Evolutionary conservation across 805 yeast species (phyloP).

Genomic region (Suhomyces kilbournensis): DNA sequence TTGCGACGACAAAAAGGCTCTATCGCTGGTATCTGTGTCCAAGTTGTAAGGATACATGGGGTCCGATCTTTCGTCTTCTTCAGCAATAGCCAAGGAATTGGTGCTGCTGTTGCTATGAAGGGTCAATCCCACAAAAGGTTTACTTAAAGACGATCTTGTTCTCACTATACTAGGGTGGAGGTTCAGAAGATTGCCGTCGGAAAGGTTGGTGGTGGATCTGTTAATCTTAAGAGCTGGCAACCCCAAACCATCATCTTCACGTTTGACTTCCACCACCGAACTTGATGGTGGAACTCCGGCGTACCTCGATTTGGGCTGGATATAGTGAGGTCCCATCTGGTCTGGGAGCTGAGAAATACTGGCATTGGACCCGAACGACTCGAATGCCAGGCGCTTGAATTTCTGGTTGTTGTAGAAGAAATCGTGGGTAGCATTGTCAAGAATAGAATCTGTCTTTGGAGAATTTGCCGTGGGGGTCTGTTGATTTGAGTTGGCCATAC

Average conservation of each 20-base stretch:
- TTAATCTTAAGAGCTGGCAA: constrained; percentile 36
- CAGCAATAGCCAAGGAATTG: constrained; percentile 29
- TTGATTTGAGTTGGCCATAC: constrained; percentile 32
- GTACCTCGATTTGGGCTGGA: constrained; percentile 46
- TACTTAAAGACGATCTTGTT: constrained; percentile 14
- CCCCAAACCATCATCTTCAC: constrained; percentile 28
- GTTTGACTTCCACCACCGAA: constrained; percentile 36
- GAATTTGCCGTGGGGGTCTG: constrained; percentile 16
- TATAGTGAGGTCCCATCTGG: constrained; percentile 29
- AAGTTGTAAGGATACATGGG: background rate
- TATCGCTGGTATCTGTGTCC: constrained; percentile 8
- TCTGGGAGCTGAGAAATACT: constrained; percentile 13
- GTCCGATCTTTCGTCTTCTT: constrained; percentile 22
- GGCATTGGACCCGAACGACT: background rate
- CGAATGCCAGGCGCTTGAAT: constrained; percentile 1
- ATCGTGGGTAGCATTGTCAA: constrained; percentile 33
- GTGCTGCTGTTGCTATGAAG: constrained; percentile 26
- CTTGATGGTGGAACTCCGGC: constrained; percentile 17
- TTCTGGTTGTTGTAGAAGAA: constrained; percentile 40
- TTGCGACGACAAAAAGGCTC: constrained; percentile 7
- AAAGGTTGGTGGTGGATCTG: constrained; percentile 24
- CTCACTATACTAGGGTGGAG: constrained; percentile 7
- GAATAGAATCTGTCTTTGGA: constrained; percentile 5
- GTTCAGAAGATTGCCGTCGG: constrained; percentile 7
- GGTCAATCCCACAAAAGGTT: constrained; percentile 16